phyloP scores from a whole-genome alignment of 768 basidiomycete species.

The Lactifluus echinatus region DNA sequence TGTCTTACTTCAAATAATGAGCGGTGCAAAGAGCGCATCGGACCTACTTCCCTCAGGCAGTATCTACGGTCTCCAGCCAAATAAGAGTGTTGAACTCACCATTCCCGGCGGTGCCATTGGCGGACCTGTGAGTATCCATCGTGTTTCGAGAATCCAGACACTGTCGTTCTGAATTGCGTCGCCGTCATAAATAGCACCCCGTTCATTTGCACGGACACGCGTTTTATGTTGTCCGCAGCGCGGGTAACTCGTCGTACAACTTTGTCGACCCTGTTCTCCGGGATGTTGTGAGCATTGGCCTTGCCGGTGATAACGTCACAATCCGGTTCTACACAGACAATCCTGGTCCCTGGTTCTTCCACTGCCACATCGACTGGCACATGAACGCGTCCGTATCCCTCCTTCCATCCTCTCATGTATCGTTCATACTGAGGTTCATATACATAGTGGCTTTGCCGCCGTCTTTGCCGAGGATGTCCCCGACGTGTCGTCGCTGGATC shows the following conservation, averaged over 20 bases:
- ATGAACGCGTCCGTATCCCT: conserved; percentile 42
- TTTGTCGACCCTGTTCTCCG: conserved; percentile 19
- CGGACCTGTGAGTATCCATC: conserved; percentile 23
- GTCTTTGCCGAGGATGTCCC: conserved; percentile 17
- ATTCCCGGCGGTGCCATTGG: conserved; percentile 36
- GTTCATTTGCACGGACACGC: conserved; percentile 17
- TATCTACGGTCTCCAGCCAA: conserved; percentile 38
- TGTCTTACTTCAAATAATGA: conserved; percentile 50
- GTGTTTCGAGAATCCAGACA: background rate
- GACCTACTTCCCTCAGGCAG: conserved; percentile 42
- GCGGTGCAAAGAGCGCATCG: conserved; percentile 38
- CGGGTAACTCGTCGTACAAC: conserved; percentile 14
- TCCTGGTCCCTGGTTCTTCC: conserved; percentile 26
- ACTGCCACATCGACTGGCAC: conserved; percentile 29
- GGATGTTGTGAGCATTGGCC: conserved; percentile 21
- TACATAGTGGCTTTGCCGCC: conserved; percentile 8
- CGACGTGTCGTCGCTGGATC: background rate
- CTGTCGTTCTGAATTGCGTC: background rate
- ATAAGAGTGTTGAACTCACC: conserved; percentile 39
- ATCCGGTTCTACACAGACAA: conserved; percentile 28
- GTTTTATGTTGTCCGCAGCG: conserved; percentile 9
- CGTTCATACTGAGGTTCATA: background rate
- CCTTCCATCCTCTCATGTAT: conserved; percentile 40
- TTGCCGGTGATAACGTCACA: conserved; percentile 15
- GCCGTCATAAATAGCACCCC: conserved; percentile 3